Evolutionary conservation across 75 land plant species (phyloP), one percentile per base, ranked within the genome.

Genomic region (Isoetes taiwanensis): DNA sequence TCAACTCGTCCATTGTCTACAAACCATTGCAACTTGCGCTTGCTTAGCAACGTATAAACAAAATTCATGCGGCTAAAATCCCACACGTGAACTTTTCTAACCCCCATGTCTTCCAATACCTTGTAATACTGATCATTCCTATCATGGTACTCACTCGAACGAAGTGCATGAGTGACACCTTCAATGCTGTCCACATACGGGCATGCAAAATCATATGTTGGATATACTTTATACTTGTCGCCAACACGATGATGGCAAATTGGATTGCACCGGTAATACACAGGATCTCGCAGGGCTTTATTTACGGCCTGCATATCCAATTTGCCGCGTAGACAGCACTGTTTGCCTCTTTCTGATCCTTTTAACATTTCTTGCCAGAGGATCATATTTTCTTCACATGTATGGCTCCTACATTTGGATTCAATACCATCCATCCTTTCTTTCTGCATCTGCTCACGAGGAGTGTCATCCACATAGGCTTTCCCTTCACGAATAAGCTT

Each of bases 171-270:
- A 27, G 97, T 86, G 10, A 83, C 76, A 25, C 87, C 97, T 60
- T 90, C 93, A 11, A 68, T 56, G 56, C 88, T 65, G 72, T 90
- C 97, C 55, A 90, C 93, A 74, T 67, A 90, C 3, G 97, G 97
- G 32, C 97, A 90, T 25, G 93, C 93, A 73, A 86, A 90, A 57
- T 90, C 97, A 73, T 90, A 90, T 1, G 97, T 90, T 40, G 97
- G 97, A 48, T 90, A 90, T 12, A 86, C 58, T 69, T 86, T 86
- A 56, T 86, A 90, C 40, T 83, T 90, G 11, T 71, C 57, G 0
- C 97, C 97, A 46, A 90, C 78, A 11, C 97, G 67, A 64, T 90
- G 97, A 61, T 90, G 97, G 41, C 79, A 61, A 53, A 66, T 34
- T 1, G 78, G 80, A 65, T 90, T 86, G 61, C 82, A 85, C 23